Evolutionary conservation across 768 basidiomycete genomes (phyloP).

Genomic region (Calvatia gigantea): DNA sequence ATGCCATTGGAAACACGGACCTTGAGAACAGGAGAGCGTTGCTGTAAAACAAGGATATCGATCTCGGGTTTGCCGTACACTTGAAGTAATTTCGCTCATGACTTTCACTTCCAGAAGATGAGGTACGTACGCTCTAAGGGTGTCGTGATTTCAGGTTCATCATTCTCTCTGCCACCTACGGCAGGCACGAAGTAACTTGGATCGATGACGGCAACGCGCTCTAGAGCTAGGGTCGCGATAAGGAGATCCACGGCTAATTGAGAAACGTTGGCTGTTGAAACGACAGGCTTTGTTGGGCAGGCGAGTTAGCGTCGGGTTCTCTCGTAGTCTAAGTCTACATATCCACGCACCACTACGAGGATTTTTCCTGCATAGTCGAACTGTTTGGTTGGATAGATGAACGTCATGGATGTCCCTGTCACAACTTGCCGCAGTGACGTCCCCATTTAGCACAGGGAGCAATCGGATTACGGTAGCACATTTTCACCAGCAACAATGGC

Average conservation of each 20-base stretch:
- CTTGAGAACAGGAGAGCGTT: constrained; percentile 77
- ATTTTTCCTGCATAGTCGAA: constrained; percentile 34
- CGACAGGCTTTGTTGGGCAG: constrained; percentile 48
- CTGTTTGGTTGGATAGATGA: constrained; percentile 28
- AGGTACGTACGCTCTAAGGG: constrained; percentile 66
- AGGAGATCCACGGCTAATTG: constrained; percentile 77
- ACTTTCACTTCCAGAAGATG: constrained; percentile 6
- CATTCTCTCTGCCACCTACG: constrained; percentile 69
- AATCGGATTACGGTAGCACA: neutral
- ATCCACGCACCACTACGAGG: constrained; percentile 37
- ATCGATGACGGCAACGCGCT: constrained; percentile 61
- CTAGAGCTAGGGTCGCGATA: constrained; percentile 60
- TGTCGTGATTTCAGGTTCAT: constrained; percentile 58
- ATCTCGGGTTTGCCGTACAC: constrained; percentile 58
- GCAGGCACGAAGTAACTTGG: constrained; percentile 62
- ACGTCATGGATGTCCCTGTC: constrained; percentile 23
- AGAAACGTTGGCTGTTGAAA: constrained; percentile 79
- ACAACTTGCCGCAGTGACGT: neutral
- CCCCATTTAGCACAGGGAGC: constrained; percentile 1
- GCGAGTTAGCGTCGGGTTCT: constrained; percentile 12
- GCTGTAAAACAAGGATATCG: constrained; percentile 65
- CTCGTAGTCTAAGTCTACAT: neutral
- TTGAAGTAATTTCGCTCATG: constrained; percentile 24
- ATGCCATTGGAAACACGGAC: constrained; percentile 31
- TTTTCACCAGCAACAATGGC: constrained; percentile 3